Evolutionary conservation across 176 grass and related monocot species (phyloP).

Genomic region (Echinochloa phyllopogon): DNA sequence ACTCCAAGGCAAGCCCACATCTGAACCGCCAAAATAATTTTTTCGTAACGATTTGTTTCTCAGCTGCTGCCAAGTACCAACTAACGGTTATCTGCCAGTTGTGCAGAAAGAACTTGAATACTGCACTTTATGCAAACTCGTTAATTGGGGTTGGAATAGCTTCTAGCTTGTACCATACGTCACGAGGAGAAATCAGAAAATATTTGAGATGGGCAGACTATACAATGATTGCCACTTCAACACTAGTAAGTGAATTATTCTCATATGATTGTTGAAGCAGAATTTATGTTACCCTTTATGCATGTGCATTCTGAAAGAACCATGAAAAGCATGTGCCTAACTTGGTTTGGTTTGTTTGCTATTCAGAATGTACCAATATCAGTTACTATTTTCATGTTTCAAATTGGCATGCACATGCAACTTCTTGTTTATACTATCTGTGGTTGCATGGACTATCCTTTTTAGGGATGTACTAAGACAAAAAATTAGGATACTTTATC

Average conservation of each 20-base stretch:
- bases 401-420: background rate
- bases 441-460: background rate
- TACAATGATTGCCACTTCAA: slow-evolving; percentile 92
- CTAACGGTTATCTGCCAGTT: slow-evolving; percentile 65
- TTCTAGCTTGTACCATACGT: slow-evolving; percentile 89
- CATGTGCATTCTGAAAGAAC: slow-evolving; percentile 23
- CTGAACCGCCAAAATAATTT: slow-evolving; percentile 11
- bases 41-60: background rate
- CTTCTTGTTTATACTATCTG: background rate
- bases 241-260: slow-evolving; percentile 64
- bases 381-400: background rate
- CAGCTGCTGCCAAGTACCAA: slow-evolving; percentile 36
- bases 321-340: background rate
- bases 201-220: slow-evolving; percentile 94
- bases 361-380: background rate
- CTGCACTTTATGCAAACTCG: slow-evolving; percentile 82
- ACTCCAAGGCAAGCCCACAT: slow-evolving; percentile 67
- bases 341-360: background rate
- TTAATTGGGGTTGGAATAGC: slow-evolving; percentile 96
- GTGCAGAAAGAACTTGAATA: slow-evolving; percentile 87
- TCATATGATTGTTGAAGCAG: background rate
- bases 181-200: slow-evolving; percentile 80
- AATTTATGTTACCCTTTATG: slow-evolving; percentile 4
- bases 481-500: slow-evolving; percentile 1
- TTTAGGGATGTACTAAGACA: slow-evolving; percentile 15